Evolutionary conservation across 2,329 filamentous ascomycete species (phyloP).

Genomic region (Sarocladium oryzae): DNA sequence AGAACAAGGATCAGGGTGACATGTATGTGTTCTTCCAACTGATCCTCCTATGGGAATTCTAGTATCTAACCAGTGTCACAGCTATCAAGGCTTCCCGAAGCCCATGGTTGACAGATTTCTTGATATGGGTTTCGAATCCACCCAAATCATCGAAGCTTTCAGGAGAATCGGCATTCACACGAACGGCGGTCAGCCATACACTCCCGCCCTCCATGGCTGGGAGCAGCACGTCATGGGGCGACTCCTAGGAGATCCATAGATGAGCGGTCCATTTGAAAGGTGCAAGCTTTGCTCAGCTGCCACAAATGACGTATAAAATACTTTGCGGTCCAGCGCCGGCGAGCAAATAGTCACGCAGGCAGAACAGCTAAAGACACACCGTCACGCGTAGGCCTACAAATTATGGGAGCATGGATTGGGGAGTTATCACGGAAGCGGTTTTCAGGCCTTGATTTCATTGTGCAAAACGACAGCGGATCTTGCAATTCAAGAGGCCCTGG

Average conservation of each 20-base stretch:
- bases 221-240: constrained; percentile 64
- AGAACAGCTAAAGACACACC: background rate
- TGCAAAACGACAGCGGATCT: background rate
- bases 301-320: no score
- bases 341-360: no score
- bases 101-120: constrained; percentile 77
- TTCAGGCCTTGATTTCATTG: background rate
- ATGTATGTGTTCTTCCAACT: background rate
- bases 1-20: constrained; percentile 22
- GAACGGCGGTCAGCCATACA: constrained; percentile 48
- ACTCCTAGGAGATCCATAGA: constrained; percentile 68
- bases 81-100: constrained; percentile 83
- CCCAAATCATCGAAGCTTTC: constrained; percentile 80
- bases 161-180: constrained; percentile 73
- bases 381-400: background rate
- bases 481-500: no score
- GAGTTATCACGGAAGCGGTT: background rate
- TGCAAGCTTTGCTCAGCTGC: background rate
- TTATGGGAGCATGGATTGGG: constrained; percentile 6
- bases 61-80: constrained; percentile 29
- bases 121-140: constrained; percentile 85
- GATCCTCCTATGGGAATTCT: no score
- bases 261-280: background rate
- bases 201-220: background rate
- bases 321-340: no score